phyloP scores from a whole-genome alignment of 1,139 yeast species.

The Kazachstania sp. region DNA sequence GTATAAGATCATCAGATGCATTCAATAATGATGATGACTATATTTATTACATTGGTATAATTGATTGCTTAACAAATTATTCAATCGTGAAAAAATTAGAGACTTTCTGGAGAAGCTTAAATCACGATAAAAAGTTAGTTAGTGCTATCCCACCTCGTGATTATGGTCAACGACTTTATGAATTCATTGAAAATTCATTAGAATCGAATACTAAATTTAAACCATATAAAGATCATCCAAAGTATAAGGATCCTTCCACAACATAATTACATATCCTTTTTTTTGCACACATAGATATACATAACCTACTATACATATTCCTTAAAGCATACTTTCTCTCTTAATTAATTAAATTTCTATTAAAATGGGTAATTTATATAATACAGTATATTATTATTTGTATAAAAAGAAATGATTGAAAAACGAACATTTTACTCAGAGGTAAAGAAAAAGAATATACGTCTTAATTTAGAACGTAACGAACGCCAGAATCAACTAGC shows the following conservation, averaged over 20 bases:
- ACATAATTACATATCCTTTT: background rate
- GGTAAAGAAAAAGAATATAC: too few species aligned
- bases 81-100: constrained; percentile 70
- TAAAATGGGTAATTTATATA: background rate
- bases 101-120: constrained; percentile 74
- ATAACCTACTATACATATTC: background rate
- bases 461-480: too few species aligned
- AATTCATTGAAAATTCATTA: constrained; percentile 44
- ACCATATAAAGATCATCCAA: constrained; percentile 19
- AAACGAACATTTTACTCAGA: background rate
- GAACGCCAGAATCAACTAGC: too few species aligned
- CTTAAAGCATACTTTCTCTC: background rate
- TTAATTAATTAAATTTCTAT: background rate
- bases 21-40: constrained; percentile 54
- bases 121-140: constrained; percentile 59
- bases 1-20: constrained; percentile 67
- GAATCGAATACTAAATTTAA: constrained; percentile 10
- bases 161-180: constrained; percentile 78
- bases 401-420: background rate
- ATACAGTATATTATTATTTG: background rate
- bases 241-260: constrained; percentile 12
- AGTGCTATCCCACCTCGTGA: constrained; percentile 88
- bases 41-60: constrained; percentile 85
- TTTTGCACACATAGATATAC: background rate
- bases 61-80: constrained; percentile 87